Base-by-base conservation (phyloP, 768 basidiomycete genomes). In the Coprinellus aureogranulatus region DNA sequence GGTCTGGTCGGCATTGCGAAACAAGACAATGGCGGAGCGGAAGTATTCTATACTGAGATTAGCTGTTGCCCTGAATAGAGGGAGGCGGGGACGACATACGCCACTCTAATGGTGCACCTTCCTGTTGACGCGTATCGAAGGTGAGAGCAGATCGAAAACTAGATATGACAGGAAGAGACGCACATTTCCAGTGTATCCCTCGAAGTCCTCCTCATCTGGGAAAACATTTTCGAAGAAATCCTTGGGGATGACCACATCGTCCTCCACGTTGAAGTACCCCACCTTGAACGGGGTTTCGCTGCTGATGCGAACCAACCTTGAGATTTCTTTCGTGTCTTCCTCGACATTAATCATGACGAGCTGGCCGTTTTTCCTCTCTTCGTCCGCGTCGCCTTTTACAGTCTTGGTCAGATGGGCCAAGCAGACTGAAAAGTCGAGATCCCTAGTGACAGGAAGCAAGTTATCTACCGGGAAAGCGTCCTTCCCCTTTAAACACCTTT, bases 121-220 rank as follows among this genome's bases (percentile, higher is more conserved):
- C 42, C 70, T 70, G 55, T 53, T 44, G 9, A 39, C n/a, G n/a
- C n/a, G 10, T n/a, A n/a, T n/a, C n/a, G n/a, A n/a, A n/a, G n/a
- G n/a, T n/a, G 27, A 61, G 51, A 54, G 3, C 42, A 23, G 37
- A 26, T 10, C 20, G 53, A 16, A 44, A 18, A 4, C 54, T 26
- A 37, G 10, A 37, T 53, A 53, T 2, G 50, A 26, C 18, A 39
- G 30, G 39, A 20, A 40, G 62, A 27, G 20, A 58, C 61, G 42
- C 58, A 78, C 79, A 62, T 78, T 77, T 12, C 73, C 76, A 63
- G 68, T 67, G 59, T 78, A 78, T 22, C 75, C 74, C 51, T 76
- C 75, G 46, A 76, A 77, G 2, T 77, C 68, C 18, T 64, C 61
- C 2, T 72, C 64, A 57, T 78, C 73, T 4, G 76, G 76, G 12